A percentile compares a stretch with the other conserved stretches of the same genome.
Conservation (phyloP, 805 yeast species). For the Saccharomyces mikatae region DNA sequence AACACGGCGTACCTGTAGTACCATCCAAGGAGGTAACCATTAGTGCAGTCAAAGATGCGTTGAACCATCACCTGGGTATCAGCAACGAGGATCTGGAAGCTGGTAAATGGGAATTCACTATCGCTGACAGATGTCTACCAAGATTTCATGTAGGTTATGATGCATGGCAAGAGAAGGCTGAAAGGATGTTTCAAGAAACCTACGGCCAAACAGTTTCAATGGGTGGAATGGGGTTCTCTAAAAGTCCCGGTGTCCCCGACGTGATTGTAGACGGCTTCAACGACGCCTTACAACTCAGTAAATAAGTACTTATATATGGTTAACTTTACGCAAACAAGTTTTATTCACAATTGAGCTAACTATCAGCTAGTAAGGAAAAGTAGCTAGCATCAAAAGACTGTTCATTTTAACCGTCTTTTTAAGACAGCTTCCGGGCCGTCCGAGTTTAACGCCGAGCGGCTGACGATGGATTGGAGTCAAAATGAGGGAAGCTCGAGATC, state of each 20-base stretch:
- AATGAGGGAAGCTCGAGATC: not conserved
- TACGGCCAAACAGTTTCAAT: constrained; percentile 41
- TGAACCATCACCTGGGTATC: constrained; percentile 35
- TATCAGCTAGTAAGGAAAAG: not conserved
- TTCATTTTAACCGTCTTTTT: not conserved
- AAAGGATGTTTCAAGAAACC: constrained; percentile 27
- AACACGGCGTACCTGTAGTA: constrained; percentile 14
- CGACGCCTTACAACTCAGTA: constrained; percentile 35
- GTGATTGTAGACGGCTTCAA: constrained; percentile 59
- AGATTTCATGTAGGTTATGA: constrained; percentile 69
- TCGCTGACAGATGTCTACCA: constrained; percentile 61
- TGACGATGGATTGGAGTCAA: not conserved
- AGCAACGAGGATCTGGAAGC: constrained; percentile 23
- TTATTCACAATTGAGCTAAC: not conserved
- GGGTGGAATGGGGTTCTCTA: constrained; percentile 76
- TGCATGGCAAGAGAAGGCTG: constrained; percentile 33
- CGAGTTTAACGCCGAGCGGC: not conserved
- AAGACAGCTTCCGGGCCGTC: not conserved
- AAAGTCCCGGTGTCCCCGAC: constrained; percentile 86
- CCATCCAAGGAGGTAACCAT: constrained; percentile 15
- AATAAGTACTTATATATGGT: not conserved
- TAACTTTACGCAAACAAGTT: not conserved
- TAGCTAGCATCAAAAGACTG: not conserved
- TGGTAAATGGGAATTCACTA: constrained; percentile 32
- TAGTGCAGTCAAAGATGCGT: constrained; percentile 31